These are phyloP conservation scores for Brassica incana DNA, from an alignment of 345 rosid genomes.

Conservation along the genomic window DNA sequence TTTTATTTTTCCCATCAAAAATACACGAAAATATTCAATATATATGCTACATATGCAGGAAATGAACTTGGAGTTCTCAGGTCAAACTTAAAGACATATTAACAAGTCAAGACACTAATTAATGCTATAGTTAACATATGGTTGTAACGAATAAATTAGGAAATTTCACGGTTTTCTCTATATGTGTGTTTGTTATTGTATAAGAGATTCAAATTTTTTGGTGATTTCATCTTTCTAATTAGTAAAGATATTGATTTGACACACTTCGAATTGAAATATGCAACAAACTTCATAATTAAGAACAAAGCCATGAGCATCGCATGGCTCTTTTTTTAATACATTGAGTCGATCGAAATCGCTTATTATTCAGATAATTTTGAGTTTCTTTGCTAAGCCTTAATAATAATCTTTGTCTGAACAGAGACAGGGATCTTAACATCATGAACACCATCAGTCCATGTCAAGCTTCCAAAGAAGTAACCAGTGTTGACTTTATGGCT, in stretches of 20 bases:
- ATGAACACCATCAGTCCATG: constrained; percentile 44
- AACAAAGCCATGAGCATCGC: neutral
- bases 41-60: neutral
- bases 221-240: neutral
- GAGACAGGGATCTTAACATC: constrained; percentile 47
- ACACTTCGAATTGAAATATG: neutral
- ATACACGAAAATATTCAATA: neutral
- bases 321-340: neutral
- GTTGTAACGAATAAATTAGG: constrained; percentile 22
- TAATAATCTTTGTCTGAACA: constrained; percentile 36
- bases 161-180: constrained; percentile 13
- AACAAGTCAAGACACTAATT: neutral
- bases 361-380: neutral
- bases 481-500: constrained; percentile 42
- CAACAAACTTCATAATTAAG: neutral
- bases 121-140: constrained; percentile 1
- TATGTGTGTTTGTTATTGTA: neutral
- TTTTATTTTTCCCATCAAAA: neutral
- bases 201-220: neutral
- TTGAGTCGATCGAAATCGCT: neutral
- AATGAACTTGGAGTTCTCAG: neutral
- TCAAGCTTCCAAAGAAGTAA: constrained; percentile 50
- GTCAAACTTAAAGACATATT: neutral
- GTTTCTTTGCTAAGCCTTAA: neutral
- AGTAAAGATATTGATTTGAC: neutral